phyloP scores from a whole-genome alignment of 768 basidiomycete genomes.

The Russula lepida region DNA sequence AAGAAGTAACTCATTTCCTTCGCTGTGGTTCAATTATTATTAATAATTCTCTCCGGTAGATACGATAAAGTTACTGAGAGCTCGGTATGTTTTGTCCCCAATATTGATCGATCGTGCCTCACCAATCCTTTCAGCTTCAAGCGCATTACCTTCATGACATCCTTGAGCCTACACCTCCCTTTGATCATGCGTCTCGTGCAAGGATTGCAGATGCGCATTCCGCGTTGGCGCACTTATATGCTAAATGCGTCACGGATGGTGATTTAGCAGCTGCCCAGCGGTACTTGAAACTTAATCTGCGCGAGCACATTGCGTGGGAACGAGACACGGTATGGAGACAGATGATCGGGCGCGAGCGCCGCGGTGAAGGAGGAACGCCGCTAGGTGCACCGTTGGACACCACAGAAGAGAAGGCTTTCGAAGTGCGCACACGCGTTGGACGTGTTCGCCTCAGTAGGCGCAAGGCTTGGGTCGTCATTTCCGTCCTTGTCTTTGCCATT shows the following conservation, averaged over 20 bases:
- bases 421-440: conserved; percentile 59
- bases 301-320: conserved; percentile 95
- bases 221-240: conserved; percentile 62
- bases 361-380: conserved; percentile 39
- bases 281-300: conserved; percentile 78
- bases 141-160: conserved; percentile 63
- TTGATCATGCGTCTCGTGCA: conserved; percentile 54
- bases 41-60: conserved; percentile 33
- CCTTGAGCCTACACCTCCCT: conserved; percentile 63
- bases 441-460: conserved; percentile 55
- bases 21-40: conserved; percentile 3
- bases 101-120: neutral
- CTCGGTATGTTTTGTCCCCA: conserved; percentile 32
- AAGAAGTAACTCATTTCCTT: conserved; percentile 64
- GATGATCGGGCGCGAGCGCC: conserved; percentile 80
- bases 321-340: conserved; percentile 96
- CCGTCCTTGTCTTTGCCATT: conserved; percentile 47
- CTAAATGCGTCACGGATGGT: conserved; percentile 74
- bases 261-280: conserved; percentile 62
- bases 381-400: conserved; percentile 23
- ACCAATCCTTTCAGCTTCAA: conserved; percentile 46
- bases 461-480: conserved; percentile 48
- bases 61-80: conserved; percentile 91
- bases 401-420: conserved; percentile 38
- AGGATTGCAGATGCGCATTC: conserved; percentile 49